These are phyloP conservation scores for Rhypophila decipiens DNA, from an alignment of 495 filamentous ascomycete genomes.

Conservation along the genomic window DNA sequence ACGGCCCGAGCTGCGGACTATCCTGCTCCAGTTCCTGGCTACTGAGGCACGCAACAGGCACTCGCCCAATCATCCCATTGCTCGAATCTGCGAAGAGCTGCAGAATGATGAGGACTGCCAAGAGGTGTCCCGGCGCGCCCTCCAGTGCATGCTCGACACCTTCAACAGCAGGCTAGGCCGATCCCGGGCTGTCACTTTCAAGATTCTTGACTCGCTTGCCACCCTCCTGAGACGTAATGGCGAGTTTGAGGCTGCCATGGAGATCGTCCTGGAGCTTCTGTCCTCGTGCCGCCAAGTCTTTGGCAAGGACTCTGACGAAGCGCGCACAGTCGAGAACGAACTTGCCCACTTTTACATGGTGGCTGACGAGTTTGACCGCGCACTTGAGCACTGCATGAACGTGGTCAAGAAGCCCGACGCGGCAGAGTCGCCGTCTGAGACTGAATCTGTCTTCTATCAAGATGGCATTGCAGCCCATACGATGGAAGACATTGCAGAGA, in stretches of 20 bases:
- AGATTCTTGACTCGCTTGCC: constrained; percentile 27
- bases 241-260: constrained; percentile 22
- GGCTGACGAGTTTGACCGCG: constrained; percentile 15
- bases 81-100: constrained; percentile 22
- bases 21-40: constrained; percentile 21
- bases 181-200: constrained; percentile 25
- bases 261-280: constrained; percentile 23
- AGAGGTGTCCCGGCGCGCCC: constrained; percentile 22
- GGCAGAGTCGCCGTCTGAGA: not conserved
- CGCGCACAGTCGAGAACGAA: constrained; percentile 22
- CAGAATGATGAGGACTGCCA: constrained; percentile 22
- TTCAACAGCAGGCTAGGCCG: constrained; percentile 22
- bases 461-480: constrained; percentile 25
- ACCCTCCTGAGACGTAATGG: constrained; percentile 27
- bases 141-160: constrained; percentile 30
- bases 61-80: constrained; percentile 22
- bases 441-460: constrained; percentile 14
- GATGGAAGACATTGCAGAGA: constrained; percentile 30
- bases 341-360: constrained; percentile 28
- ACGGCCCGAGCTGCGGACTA: constrained; percentile 22
- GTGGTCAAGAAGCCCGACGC: constrained; percentile 15
- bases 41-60: constrained; percentile 21
- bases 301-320: constrained; percentile 20
- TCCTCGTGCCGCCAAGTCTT: constrained; percentile 19
- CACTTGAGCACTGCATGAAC: constrained; percentile 24